Evolutionary conservation across 2,329 filamentous ascomycete genomes (phyloP).

Genomic region (Chrysoporthe cubensis): DNA sequence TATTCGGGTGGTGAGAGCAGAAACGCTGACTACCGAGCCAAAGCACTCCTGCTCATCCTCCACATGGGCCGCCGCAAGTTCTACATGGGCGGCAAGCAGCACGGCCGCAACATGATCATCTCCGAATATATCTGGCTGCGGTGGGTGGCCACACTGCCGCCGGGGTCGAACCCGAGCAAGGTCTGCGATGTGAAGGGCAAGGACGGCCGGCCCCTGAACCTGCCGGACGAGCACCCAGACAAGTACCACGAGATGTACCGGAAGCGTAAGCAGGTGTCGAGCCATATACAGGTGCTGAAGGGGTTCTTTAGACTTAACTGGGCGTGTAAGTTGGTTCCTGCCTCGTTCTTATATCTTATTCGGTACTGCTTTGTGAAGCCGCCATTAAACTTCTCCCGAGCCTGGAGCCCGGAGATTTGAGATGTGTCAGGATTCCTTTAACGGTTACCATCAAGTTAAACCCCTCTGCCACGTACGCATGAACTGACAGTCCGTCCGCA

Average conservation of each 20-base stretch:
- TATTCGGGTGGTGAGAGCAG: neutral
- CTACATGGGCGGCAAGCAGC: slow-evolving; percentile 64
- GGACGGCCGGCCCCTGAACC: slow-evolving; percentile 32
- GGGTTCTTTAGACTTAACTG: slow-evolving; percentile 66
- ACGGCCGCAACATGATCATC: slow-evolving; percentile 73
- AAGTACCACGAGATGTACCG: slow-evolving; percentile 29
- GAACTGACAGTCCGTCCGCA: slow-evolving; percentile 33
- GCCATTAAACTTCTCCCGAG: neutral
- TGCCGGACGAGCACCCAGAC: slow-evolving; percentile 40
- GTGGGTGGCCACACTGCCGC: slow-evolving; percentile 47
- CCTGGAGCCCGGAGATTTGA: neutral
- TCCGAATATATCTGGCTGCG: slow-evolving; percentile 68
- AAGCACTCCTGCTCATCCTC: slow-evolving; percentile 68
- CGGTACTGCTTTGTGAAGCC: neutral
- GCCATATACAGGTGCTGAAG: slow-evolving; percentile 73
- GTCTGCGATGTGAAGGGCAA: slow-evolving; percentile 32
- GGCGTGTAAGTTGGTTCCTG: slow-evolving; percentile 57
- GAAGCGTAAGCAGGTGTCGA: slow-evolving; percentile 68
- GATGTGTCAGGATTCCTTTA: neutral
- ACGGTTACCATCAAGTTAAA: neutral
- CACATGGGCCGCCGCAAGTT: slow-evolving; percentile 70
- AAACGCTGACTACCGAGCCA: neutral
- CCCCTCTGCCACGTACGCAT: neutral
- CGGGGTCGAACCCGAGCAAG: slow-evolving; percentile 44
- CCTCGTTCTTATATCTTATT: neutral